Base-by-base conservation (phyloP, 2,329 filamentous ascomycete genomes). In the Hypoxylon sp. region DNA sequence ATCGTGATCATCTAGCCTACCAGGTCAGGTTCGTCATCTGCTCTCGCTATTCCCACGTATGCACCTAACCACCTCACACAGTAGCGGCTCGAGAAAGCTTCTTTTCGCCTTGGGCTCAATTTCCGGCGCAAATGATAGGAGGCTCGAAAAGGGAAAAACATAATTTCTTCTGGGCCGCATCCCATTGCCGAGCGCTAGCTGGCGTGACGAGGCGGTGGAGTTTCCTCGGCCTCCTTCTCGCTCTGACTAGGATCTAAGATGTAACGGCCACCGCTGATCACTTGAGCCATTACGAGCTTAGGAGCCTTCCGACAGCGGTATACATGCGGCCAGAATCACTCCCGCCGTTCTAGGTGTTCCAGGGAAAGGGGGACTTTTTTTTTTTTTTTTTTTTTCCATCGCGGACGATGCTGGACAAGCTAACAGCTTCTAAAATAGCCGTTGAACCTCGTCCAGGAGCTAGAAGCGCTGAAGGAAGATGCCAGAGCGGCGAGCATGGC, bases 161-260 rank as follows among this genome's bases (percentile, higher is more conserved):
- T 55, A 47, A 52, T 20, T 35, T 55, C 49, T 58, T 24, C 43
- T 57, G 43, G 50, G 15, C 60, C 60, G 53, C 18, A 40, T 53
- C 21, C 43, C 38, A 63, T 51, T 63, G 56, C 62, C 62, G 62
- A 56, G 54, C 49, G 52, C 54, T 62, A 60, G 38, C 48, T 27
- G 54, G 48, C 51, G 56, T 56, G 37, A 62, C 49, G 41, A 58
- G 57, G 48, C 54, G 33, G 55, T 63, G 59, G 62, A 58, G 60
- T 60, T 49, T 55, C 21, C 37, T 54, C 48, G 51, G 47, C 45
- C 48, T 64, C 55, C 37, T 48, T 54, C 55, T 51, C 48, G 42
- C 46, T 48, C 45, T 35, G 48, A 64, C 61, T 59, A 41, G 61
- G 61, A 61, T 61, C 58, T 61, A 27, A 61, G 55, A 51, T 61